Base-by-base conservation (phyloP, 106 monocot species). In the Apostasia ramifera region DNA sequence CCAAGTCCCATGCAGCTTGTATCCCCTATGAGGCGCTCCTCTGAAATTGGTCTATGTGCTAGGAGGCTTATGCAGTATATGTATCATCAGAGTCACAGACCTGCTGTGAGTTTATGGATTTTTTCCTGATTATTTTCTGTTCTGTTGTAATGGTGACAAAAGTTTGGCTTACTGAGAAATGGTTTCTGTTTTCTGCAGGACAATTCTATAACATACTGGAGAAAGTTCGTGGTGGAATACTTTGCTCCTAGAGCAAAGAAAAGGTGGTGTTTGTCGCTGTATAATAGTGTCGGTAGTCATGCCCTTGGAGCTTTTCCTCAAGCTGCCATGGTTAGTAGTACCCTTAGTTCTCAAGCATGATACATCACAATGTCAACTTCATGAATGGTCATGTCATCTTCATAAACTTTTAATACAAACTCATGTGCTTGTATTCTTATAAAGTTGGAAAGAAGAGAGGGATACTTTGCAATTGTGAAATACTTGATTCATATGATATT, bases 31-130 rank as follows among this genome's bases (percentile, higher is more conserved):
- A 84, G 80, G 50, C 77, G 65, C 0, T 73, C 83, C 40, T 69
- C 73, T 68, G 92, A 89, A 26, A 90, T 59, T 67, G 87, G 87
- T 41, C 69, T 98, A 59, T 98, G 97, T 78, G 71, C 84, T 43
- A 74, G 92, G 3, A 70, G 92, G 53, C 76, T 92, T 61, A 92
- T 90, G 97, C 92, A 98, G 59, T 98, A 90, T 69, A 85, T 98
- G 70, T 98, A 87, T 69, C 97, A 98, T 73, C 88, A 83, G 70
- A 84, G 89, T 47, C 78, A 90, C 55, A 76, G 89, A 11, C 89
- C 86, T 44, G 54, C 83, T 67, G 97, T 92, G 57, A 83, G 89
- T 70, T 75, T 44, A 15, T 69, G 42, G 48, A 76, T 71, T 58
- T 77, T 56, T 11, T 2, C 54, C 53, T 37, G 5, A 13, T 65